Evolutionary conservation across 2,329 filamentous ascomycete genomes (phyloP), one percentile per base, ranked within the genome.

Genomic region (Aspergillus fumigatus): DNA sequence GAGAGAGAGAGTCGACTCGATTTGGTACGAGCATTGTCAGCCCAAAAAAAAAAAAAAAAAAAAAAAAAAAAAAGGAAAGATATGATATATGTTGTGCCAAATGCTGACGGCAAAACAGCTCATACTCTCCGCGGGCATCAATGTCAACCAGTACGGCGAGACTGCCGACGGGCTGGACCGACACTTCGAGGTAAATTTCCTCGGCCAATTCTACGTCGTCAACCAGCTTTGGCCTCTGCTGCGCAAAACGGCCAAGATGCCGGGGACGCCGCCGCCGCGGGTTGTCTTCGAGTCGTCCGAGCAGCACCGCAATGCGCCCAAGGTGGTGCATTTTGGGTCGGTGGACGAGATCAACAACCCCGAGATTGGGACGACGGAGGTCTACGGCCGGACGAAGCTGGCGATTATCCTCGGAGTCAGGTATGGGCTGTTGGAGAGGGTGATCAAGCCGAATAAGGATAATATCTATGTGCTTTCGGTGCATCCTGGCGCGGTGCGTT

Each of bases 101-200:
- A n/a, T 14, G 29, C 29, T 11, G 3, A 14, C 2, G 32, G n/a
- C n/a, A 4, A 2, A 4, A 21, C 25, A 71, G 64, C 64, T 79
- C n/a, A 73, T 78, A 0, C 62, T 78, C 1, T 75, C 70, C 0
- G 76, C 77, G 0, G 77, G 77, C 4, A 78, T 79, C 57, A 79
- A 75, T 53, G 72, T 67, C 0, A 77, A 76, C 58, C 69, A 74
- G 54, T 75, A 70, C 59, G 69, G 69, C 51, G 66, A 72, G 4
- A 70, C 72, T 29, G 52, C 68, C 17, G 73, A 75, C 53, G 72
- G 71, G 9, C 75, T 76, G 51, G 70, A 73, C 48, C 72, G 70
- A 35, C 73, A 76, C 26, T 77, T 79, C 45, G 68, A 69, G 27
- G 75, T 79, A 60, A 78, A 78, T 62, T 76, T 73, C 67, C 65